Evolutionary conservation across 352 stramenopile genomes (phyloP).

Genomic region (Phytophthora syringae): DNA sequence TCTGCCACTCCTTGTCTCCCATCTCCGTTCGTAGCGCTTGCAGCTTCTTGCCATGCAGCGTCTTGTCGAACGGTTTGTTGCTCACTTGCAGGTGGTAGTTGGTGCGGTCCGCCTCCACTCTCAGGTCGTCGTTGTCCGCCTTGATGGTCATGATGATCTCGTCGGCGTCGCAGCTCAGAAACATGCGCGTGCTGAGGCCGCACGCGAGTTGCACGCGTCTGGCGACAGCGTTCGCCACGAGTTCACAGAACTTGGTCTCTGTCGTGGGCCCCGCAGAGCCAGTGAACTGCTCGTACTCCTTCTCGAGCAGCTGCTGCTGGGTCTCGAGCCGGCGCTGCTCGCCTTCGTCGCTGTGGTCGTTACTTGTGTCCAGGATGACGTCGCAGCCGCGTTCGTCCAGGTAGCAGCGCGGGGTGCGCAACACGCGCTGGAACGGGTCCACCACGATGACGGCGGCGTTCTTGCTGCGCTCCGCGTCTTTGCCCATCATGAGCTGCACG

Average conservation of each 20-base stretch:
- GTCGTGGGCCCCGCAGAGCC: constrained; percentile 52
- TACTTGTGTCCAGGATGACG: constrained; percentile 42
- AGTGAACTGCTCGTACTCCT: constrained; percentile 67
- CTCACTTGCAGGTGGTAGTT: constrained; percentile 78
- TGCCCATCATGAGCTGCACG: constrained; percentile 72
- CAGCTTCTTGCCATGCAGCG: constrained; percentile 65
- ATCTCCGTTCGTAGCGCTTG: constrained; percentile 56
- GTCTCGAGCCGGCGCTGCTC: constrained; percentile 50
- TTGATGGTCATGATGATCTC: constrained; percentile 89
- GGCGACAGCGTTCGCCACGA: constrained; percentile 66
- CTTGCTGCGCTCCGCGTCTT: constrained; percentile 53
- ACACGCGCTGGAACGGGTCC: constrained; percentile 74
- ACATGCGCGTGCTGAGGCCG: constrained; percentile 83
- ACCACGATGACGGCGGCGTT: constrained; percentile 54
- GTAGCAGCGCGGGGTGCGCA: constrained; percentile 75
- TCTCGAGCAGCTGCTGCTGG: constrained; percentile 53
- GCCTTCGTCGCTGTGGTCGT: constrained; percentile 58
- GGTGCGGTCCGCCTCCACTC: constrained; percentile 72
- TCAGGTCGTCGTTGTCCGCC: constrained; percentile 77
- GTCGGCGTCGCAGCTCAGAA: constrained; percentile 72
- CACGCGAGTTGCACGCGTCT: constrained; percentile 79
- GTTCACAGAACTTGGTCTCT: constrained; percentile 71
- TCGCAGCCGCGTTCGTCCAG: constrained; percentile 66
- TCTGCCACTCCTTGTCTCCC: constrained; percentile 51
- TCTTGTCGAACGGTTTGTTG: constrained; percentile 73